Conservation (phyloP, 164 flowering plant genomes). For the Berberis vulgaris region DNA sequence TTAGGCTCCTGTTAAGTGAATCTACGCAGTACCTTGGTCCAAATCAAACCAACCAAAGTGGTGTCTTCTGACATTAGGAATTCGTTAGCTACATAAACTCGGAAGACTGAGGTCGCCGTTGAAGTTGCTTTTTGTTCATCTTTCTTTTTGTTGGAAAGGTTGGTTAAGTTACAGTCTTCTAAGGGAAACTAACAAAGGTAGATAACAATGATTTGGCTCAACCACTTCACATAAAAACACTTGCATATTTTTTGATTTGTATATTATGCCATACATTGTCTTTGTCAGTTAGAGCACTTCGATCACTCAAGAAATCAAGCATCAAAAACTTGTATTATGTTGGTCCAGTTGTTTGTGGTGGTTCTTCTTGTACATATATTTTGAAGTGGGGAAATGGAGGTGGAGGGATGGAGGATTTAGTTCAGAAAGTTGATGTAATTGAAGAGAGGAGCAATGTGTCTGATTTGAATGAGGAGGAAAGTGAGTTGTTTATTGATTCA, state of each 20-base stretch:
- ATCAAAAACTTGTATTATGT: background rate
- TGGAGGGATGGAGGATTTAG: background rate
- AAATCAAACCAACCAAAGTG: too few species aligned
- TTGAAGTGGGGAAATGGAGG: background rate
- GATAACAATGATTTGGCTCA: background rate
- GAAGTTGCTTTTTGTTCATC: too few species aligned
- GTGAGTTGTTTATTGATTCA: slow-evolving; percentile 1
- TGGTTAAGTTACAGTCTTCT: background rate
- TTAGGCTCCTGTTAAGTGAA: too few species aligned
- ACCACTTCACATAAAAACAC: background rate
- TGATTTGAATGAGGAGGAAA: background rate
- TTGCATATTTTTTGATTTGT: background rate
- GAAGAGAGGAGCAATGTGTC: background rate
- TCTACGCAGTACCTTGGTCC: too few species aligned
- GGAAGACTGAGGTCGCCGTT: too few species aligned
- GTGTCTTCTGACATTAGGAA: too few species aligned
- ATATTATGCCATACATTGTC: background rate
- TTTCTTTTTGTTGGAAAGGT: too few species aligned
- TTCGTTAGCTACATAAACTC: too few species aligned
- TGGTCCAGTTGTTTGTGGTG: background rate
- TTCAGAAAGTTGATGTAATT: background rate
- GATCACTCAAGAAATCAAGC: background rate
- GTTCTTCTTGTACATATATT: background rate
- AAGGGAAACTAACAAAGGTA: background rate
- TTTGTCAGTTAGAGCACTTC: background rate